Percentiles rank a stretch among this genome's conserved stretches.
phyloP scores from a whole-genome alignment of 2,329 filamentous ascomycete species.

The Volutella citrinella region DNA sequence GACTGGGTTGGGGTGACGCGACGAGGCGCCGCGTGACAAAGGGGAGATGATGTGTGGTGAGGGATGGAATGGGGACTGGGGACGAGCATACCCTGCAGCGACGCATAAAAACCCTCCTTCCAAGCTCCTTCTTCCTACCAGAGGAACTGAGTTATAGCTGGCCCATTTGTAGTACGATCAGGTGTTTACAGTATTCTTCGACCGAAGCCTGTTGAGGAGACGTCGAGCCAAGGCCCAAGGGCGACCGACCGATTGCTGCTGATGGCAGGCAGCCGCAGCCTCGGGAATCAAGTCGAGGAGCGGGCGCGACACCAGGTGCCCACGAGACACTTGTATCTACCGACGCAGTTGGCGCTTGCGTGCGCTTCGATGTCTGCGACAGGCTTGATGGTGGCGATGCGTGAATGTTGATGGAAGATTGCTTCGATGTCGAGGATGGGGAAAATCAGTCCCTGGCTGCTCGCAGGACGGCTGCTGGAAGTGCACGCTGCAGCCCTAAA shows the following conservation, averaged over 20 bases:
- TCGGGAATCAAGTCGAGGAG: too few species aligned
- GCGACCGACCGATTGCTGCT: slow-evolving; percentile 14
- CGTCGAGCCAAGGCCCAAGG: slow-evolving; percentile 21
- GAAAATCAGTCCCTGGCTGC: slow-evolving; percentile 29
- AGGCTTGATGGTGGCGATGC: slow-evolving; percentile 22
- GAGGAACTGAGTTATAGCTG: slow-evolving; percentile 15
- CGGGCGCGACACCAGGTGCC: too few species aligned
- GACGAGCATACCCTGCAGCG: slow-evolving; percentile 32
- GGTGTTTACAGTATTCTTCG: slow-evolving; percentile 33
- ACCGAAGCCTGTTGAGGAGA: slow-evolving; percentile 21
- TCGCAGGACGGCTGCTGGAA: slow-evolving; percentile 22
- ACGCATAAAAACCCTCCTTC: slow-evolving; percentile 17
- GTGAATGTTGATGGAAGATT: slow-evolving; percentile 29
- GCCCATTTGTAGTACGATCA: slow-evolving; percentile 25
- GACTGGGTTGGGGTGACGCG: slow-evolving; percentile 5
- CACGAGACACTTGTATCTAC: too few species aligned
- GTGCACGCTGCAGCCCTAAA: slow-evolving; percentile 24
- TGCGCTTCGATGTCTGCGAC: slow-evolving; percentile 15
- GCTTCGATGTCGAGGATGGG: slow-evolving; percentile 27
- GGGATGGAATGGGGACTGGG: slow-evolving; percentile 13
- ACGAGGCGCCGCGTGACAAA: slow-evolving; percentile 22
- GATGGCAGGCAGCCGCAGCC: too few species aligned
- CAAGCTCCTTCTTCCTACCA: slow-evolving; percentile 25
- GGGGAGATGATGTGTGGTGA: slow-evolving; percentile 13
- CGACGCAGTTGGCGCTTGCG: slow-evolving; percentile 21